These are phyloP conservation scores for Penicillium sp. DNA, from an alignment of 2,329 filamentous ascomycete genomes.

Conservation along the genomic window DNA sequence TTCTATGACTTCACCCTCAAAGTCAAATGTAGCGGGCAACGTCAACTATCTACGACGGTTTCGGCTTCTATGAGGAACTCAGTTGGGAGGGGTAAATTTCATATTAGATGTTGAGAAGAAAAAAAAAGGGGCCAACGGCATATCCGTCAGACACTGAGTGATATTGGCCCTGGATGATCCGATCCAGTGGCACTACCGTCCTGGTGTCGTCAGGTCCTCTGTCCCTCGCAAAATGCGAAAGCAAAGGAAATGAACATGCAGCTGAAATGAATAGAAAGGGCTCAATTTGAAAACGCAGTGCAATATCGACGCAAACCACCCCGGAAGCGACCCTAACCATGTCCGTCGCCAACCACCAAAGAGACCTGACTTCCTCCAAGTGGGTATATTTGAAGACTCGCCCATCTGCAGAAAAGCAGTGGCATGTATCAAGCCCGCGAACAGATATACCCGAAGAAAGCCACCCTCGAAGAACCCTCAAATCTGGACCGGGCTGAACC, in stretches of 20 bases:
- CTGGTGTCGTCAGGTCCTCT: background rate
- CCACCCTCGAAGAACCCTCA: constrained; percentile 13
- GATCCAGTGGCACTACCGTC: background rate
- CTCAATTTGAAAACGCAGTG: constrained; percentile 13
- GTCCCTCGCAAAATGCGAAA: background rate
- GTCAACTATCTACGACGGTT: background rate
- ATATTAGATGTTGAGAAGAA: constrained; percentile 12
- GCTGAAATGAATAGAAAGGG: constrained; percentile 2
- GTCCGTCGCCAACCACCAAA: constrained; percentile 42
- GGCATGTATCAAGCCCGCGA: constrained; percentile 16
- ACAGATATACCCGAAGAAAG: constrained; percentile 16
- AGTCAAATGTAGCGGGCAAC: background rate
- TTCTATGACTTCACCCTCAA: constrained; percentile 20
- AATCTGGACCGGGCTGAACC: constrained; percentile 17
- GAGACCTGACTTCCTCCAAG: constrained; percentile 9
- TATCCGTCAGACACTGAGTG: background rate
- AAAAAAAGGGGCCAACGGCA: background rate
- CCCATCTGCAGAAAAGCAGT: constrained; percentile 3
- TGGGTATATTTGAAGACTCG: constrained; percentile 3
- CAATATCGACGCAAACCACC: constrained; percentile 44
- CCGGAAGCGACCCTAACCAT: constrained; percentile 49
- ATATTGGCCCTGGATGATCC: background rate
- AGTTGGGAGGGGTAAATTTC: background rate
- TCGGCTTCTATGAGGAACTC: background rate
- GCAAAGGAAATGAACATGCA: constrained; percentile 7